These are phyloP conservation scores for Stemphylium vesicarium DNA, from an alignment of 2,329 filamentous ascomycete genomes.

Conservation along the genomic window DNA sequence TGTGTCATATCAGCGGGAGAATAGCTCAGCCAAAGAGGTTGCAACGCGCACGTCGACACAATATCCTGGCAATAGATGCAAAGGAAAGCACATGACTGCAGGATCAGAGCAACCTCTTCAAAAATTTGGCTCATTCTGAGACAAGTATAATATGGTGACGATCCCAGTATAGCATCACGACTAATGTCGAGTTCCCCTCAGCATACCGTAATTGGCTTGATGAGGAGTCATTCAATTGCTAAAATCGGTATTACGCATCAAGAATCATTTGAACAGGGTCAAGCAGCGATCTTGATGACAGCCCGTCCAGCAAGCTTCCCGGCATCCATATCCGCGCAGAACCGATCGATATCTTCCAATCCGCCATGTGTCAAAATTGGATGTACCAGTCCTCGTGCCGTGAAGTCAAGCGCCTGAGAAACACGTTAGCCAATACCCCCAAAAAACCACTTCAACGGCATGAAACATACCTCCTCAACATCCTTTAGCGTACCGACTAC, in stretches of 20 bases:
- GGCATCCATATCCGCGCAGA: constrained; percentile 48
- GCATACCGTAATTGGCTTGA: no score
- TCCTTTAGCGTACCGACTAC: constrained; percentile 54
- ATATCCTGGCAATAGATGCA: background rate
- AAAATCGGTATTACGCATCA: no score
- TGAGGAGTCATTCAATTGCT: no score
- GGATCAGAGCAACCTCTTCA: no score
- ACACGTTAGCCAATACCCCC: background rate
- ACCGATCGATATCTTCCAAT: constrained; percentile 49
- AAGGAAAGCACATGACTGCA: no score
- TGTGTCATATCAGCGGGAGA: no score
- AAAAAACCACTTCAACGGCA: background rate
- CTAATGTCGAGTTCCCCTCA: no score
- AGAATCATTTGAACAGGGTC: background rate
- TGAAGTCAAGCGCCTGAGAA: constrained; percentile 51
- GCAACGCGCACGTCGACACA: no score
- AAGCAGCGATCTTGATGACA: constrained; percentile 48
- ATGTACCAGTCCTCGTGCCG: constrained; percentile 51
- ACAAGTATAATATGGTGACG: no score
- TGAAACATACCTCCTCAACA: constrained; percentile 42
- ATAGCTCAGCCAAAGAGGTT: no score
- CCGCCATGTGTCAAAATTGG: constrained; percentile 50
- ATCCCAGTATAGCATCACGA: no score
- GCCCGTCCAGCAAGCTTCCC: constrained; percentile 52
- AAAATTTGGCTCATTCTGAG: no score